Conservation (phyloP, 1,284 basidiomycete genomes). For the Neotropicomus parvogracilis region DNA sequence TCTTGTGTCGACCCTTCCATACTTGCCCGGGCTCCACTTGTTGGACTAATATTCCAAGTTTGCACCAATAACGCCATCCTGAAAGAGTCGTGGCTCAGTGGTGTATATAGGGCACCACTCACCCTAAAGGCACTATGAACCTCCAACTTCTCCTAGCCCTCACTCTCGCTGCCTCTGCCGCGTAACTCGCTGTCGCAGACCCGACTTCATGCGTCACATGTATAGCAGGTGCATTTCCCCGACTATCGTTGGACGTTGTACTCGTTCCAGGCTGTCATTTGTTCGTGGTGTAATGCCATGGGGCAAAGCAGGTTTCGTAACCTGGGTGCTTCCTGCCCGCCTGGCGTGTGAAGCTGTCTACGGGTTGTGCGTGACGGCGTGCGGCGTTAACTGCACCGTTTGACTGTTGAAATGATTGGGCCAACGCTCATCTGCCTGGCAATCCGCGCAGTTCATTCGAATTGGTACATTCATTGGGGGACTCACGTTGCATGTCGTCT, state of each 20-base stretch:
- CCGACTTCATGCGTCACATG: slow-evolving; percentile 44
- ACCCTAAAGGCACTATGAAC: slow-evolving; percentile 16
- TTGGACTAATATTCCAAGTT: no score
- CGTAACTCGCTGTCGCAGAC: slow-evolving; percentile 33
- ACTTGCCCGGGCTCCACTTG: no score
- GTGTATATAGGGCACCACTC: no score
- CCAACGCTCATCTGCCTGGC: no score
- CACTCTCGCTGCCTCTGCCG: slow-evolving; percentile 17
- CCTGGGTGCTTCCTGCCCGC: slow-evolving; percentile 41
- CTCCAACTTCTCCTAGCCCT: slow-evolving; percentile 20
- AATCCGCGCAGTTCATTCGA: no score
- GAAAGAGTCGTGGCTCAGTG: no score
- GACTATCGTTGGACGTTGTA: neutral
- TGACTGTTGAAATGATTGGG: no score
- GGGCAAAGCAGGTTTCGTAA: neutral
- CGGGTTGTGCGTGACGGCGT: neutral
- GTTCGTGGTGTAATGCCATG: slow-evolving; percentile 31
- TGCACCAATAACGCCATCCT: no score
- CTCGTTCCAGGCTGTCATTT: slow-evolving; percentile 46
- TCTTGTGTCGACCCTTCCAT: no score
- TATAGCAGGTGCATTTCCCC: slow-evolving; percentile 40
- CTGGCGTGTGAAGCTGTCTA: slow-evolving; percentile 24
- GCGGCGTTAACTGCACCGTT: neutral
- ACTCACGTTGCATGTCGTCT: no score
- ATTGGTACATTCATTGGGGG: no score